Evolutionary conservation across 2,329 filamentous ascomycete genomes (phyloP), one percentile per base, ranked within the genome.

Genomic region (Pseudocercospora fijiensis): DNA sequence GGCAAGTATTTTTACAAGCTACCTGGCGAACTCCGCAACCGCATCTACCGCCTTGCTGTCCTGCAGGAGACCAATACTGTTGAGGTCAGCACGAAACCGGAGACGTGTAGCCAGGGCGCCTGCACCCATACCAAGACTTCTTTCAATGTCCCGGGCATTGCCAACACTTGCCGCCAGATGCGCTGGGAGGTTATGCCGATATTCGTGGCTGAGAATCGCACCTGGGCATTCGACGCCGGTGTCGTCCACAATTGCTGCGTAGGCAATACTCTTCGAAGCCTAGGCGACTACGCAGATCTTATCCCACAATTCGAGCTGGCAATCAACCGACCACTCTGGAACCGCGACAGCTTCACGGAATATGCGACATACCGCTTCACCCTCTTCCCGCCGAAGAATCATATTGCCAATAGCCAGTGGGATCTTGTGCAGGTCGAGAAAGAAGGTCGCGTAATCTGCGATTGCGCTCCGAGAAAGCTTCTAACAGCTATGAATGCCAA

Each of bases 11-110:
- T 73, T 62, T 33, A 47, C 30, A 68, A 66, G 58, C 69, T 73
- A 10, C 70, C 71, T 7, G 70, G 69, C 22, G 70, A 72, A 55
- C 27, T 72, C 13, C 61, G 70, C 24, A 73, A 73, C 57, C 33
- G 56, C 41, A 71, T 73, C 58, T 73, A 72, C 62, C 70, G 69
- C 45, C 37, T 68, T 24, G 66, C 65, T 1, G 60, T 70, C 11
- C 20, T 67, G 16, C 57, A 67, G n/a, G 49, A 59, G 4, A 57
- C 63, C 13, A 49, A 65, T 18, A 58, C 57, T 7, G 65, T 71
- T 45, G 59, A 60, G 45, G 43, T 71, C 63, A 51, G 58, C n/a
- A 60, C 68, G 16, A n/a, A 61, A 47, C 56, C 57, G 10, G 18
- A 49, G 11, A 61, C 65, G 43, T 73, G 71, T 55, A 58, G 56